phyloP scores from a whole-genome alignment of 2,329 filamentous ascomycete species.

The Pseudogymnoascus sp. region DNA sequence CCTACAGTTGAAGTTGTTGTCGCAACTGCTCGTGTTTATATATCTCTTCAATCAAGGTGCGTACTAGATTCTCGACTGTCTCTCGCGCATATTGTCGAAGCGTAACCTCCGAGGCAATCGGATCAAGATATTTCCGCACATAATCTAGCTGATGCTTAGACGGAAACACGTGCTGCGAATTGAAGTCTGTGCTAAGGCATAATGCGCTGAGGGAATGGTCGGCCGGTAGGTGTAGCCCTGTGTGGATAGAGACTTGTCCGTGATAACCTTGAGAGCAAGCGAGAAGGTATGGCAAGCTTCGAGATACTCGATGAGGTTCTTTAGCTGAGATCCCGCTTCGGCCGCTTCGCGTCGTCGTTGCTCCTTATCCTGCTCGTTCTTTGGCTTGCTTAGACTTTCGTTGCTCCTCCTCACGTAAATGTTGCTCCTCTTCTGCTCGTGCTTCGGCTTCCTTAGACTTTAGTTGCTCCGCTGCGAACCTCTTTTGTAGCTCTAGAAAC shows the following conservation, averaged over 20 bases:
- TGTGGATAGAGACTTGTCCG: constrained; percentile 29
- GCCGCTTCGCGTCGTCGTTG: constrained; percentile 12
- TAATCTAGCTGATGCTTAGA: constrained; percentile 32
- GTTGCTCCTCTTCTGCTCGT: constrained; percentile 22
- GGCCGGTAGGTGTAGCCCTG: constrained; percentile 29
- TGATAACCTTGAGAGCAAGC: constrained; percentile 29
- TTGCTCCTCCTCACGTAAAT: constrained; percentile 17
- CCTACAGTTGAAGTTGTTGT: constrained; percentile 27
- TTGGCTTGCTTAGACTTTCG: neutral
- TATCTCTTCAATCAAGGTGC: constrained; percentile 28
- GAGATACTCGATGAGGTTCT: constrained; percentile 25
- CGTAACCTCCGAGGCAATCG: constrained; percentile 32
- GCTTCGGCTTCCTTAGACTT: constrained; percentile 25
- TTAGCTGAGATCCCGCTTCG: neutral
- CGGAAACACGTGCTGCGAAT: constrained; percentile 27
- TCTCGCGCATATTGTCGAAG: constrained; percentile 32
- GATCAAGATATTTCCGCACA: constrained; percentile 25
- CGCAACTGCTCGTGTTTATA: constrained; percentile 27
- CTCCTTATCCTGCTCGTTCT: no score
- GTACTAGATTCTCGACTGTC: constrained; percentile 32
- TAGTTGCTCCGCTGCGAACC: neutral
- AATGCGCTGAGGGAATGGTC: constrained; percentile 32
- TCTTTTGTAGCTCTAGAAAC: neutral
- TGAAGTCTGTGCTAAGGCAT: constrained; percentile 26
- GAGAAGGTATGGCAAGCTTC: constrained; percentile 30